Conservation (phyloP, 2,329 filamentous ascomycete genomes). For the Nigrospora sphaerica region DNA sequence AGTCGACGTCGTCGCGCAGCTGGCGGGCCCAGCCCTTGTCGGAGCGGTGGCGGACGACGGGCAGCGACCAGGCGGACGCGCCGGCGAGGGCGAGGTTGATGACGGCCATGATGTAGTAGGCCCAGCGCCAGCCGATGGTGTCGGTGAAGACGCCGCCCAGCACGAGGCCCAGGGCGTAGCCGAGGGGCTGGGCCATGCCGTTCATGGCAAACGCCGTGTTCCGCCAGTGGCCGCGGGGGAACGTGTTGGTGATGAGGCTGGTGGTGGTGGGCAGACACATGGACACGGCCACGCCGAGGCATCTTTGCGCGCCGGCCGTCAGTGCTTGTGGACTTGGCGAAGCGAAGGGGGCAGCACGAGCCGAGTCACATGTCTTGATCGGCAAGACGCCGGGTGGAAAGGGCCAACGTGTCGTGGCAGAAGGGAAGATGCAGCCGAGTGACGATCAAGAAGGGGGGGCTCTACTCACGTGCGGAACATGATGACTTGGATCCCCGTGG, state of each 20-base stretch:
- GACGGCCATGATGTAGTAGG: conserved; percentile 31
- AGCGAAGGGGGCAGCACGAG: too few relatives aligned
- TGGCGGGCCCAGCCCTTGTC: conserved; percentile 18
- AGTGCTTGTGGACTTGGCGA: too few relatives aligned
- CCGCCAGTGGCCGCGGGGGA: conserved; percentile 25
- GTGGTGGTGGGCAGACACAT: conserved; percentile 30
- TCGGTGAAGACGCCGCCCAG: conserved; percentile 42
- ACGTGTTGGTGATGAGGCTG: conserved; percentile 27
- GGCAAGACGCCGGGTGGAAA: too few relatives aligned
- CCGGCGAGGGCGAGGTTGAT: conserved; percentile 28
- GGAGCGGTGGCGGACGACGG: conserved; percentile 11
- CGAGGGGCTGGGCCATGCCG: conserved; percentile 36
- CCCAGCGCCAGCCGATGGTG: conserved; percentile 38
- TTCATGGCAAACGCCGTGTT: conserved; percentile 36
- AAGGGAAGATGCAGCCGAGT: too few relatives aligned
- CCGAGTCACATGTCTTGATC: too few relatives aligned
- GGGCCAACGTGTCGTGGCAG: too few relatives aligned
- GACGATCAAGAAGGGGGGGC: too few relatives aligned
- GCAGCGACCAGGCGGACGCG: conserved; percentile 28
- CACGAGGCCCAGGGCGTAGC: conserved; percentile 41
- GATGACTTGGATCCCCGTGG: conserved; percentile 28
- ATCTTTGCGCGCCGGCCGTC: not conserved
- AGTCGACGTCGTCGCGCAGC: conserved; percentile 39
- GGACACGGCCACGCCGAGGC: conserved; percentile 26
- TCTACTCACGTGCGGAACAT: conserved; percentile 20